Evolutionary conservation across 208 protist genomes (phyloP).

Genomic region (Crithidia thermophila): DNA sequence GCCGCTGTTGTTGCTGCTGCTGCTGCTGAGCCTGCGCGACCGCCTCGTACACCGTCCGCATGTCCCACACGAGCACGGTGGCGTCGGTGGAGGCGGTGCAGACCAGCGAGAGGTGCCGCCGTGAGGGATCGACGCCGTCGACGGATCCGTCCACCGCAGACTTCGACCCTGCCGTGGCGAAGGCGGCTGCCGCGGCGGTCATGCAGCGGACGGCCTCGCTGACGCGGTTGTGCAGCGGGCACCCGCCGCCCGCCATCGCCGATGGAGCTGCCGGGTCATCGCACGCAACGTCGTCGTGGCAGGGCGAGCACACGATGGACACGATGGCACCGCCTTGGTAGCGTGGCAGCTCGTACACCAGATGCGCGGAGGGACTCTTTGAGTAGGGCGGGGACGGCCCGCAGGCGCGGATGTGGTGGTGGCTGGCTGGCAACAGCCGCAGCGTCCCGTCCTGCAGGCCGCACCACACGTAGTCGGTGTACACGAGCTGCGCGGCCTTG

Average conservation of each 20-base stretch:
- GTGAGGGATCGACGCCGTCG: conserved; percentile 11
- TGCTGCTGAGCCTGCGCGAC: conserved; percentile 33
- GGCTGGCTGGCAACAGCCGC: conserved; percentile 73
- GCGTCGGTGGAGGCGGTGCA: conserved; percentile 87
- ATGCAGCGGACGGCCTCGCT: conserved; percentile 58
- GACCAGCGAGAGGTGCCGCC: conserved; percentile 81
- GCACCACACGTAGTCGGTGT: conserved; percentile 91
- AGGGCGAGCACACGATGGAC: conserved; percentile 75
- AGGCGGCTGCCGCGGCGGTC: conserved; percentile 17
- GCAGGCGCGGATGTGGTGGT: conserved; percentile 43
- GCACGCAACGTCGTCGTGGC: conserved; percentile 47
- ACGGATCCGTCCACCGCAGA: conserved; percentile 20
- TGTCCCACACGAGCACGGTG: conserved; percentile 84
- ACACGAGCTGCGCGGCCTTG: conserved; percentile 55
- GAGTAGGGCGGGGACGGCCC: conserved; percentile 55
- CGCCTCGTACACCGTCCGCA: conserved; percentile 75
- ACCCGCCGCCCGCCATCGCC: neutral
- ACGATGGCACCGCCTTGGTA: conserved; percentile 74
- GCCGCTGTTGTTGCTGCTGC: too few relatives aligned
- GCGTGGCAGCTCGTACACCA: conserved; percentile 89
- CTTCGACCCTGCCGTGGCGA: conserved; percentile 24
- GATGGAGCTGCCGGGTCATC: conserved; percentile 30
- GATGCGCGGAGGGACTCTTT: conserved; percentile 50
- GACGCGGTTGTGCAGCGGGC: conserved; percentile 38
- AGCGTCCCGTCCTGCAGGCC: conserved; percentile 84